Evolutionary conservation across 2,329 filamentous ascomycete genomes (phyloP).

Genomic region (Claviceps sp.): DNA sequence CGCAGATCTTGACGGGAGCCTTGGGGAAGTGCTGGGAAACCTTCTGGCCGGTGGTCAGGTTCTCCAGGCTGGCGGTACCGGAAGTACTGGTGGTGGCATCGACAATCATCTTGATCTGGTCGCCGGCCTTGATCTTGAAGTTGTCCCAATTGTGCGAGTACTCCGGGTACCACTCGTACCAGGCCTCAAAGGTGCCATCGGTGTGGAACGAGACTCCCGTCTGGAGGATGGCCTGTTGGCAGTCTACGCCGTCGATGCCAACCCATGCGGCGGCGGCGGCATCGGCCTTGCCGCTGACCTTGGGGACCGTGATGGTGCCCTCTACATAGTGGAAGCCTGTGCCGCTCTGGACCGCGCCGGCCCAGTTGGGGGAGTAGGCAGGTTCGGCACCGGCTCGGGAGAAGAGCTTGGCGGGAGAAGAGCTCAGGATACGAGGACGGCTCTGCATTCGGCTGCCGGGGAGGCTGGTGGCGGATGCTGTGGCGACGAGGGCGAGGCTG

Average conservation of each 20-base stretch:
- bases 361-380: constrained; percentile 12
- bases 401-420: neutral
- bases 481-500: neutral
- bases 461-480: neutral
- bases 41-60: constrained; percentile 35
- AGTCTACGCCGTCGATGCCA: constrained; percentile 34
- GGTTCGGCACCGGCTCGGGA: neutral
- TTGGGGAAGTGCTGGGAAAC: constrained; percentile 37
- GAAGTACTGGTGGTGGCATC: constrained; percentile 12
- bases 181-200: constrained; percentile 25
- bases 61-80: constrained; percentile 24
- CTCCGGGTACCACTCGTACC: constrained; percentile 27
- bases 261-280: constrained; percentile 26
- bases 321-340: constrained; percentile 14
- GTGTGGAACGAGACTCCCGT: constrained; percentile 27
- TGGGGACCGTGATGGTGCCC: constrained; percentile 17
- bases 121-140: constrained; percentile 18
- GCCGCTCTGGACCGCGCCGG: constrained; percentile 16
- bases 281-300: constrained; percentile 9
- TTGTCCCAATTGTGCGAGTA: constrained; percentile 25
- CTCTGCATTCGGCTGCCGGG: neutral
- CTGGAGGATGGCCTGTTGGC: constrained; percentile 25
- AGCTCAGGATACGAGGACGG: neutral
- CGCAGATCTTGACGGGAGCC: constrained; percentile 30
- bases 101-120: constrained; percentile 18